Base-by-base conservation (phyloP, 352 stramenopile genomes). In the Phytophthora melonis region DNA sequence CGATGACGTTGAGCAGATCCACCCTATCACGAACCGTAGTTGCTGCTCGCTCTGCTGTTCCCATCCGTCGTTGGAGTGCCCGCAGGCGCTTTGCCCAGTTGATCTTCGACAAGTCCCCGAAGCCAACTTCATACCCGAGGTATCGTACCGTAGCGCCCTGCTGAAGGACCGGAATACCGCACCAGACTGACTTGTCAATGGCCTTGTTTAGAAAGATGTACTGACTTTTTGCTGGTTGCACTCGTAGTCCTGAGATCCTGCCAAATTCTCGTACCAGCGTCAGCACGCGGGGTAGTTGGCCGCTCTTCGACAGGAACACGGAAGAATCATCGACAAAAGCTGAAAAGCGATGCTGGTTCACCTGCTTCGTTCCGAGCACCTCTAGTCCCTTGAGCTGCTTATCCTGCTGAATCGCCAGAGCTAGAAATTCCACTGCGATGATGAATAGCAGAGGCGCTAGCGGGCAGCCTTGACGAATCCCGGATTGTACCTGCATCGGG, bases 261-360 rank as follows among this genome's bases (percentile, higher is more conserved):
- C 58, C 58, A 49, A 66, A 58, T 0, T 63, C n/a, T 1, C 1
- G n/a, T 0, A 63, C 57, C 32, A 63, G n/a, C n/a, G 13, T 11
- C 21, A 63, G 5, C 14, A 23, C 34, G 7, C 14, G n/a, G 5
- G 34, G 34, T 5, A 63, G 39, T 16, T 63, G 57, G 4, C 23
- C 36, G 23, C 36, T 45, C 9, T 54, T 11, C 13, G 52, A 11
- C 3, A 63, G 39, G 5, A 54, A 63, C 19, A 63, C 19, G 11
- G 57, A 43, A 18, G 57, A 63, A 13, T 63, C 36, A 18, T 63
- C 57, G 5, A 54, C 19, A 21, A 63, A 54, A 8, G 57, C 57
- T 16, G 57, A 63, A n/a, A 63, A 63, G 32, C 32, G 32, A 7
- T 39, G 32, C 10, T 39, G 32, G 32, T 39, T 39, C 32, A 9